Evolutionary conservation across 1,284 basidiomycete species (phyloP).

Genomic region (Cystobasidium sp.): DNA sequence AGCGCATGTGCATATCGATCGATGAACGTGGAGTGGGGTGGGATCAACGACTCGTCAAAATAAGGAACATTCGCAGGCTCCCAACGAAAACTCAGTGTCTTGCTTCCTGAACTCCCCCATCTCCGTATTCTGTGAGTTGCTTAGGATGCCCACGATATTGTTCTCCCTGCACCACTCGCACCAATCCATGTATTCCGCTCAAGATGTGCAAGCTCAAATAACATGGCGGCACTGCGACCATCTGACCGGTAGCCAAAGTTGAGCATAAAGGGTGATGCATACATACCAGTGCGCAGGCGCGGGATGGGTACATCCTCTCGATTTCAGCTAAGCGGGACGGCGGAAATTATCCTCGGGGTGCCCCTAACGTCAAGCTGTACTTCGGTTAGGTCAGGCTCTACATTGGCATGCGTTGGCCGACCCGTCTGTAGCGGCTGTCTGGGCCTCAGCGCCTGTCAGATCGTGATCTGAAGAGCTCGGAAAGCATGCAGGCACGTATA

Average conservation of each 20-base stretch:
- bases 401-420: constrained; percentile 14
- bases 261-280: constrained; percentile 15
- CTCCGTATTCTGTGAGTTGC: constrained; percentile 11
- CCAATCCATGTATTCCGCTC: constrained; percentile 17
- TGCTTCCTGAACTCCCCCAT: constrained; percentile 8
- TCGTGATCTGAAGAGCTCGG: constrained; percentile 13
- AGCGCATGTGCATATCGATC: constrained; percentile 2
- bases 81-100: constrained; percentile 14
- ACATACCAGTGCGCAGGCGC: constrained; percentile 14
- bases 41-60: constrained; percentile 14
- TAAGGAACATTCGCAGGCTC: constrained; percentile 11
- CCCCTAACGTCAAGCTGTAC: constrained; percentile 12
- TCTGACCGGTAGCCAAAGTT: constrained; percentile 15
- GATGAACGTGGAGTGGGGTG: constrained; percentile 13
- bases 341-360: constrained; percentile 12
- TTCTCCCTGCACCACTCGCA: constrained; percentile 14
- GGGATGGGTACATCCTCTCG: constrained; percentile 15
- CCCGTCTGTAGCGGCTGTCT: constrained; percentile 12
- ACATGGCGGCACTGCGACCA: constrained; percentile 13
- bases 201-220: constrained; percentile 16
- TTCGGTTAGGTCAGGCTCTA: constrained; percentile 10
- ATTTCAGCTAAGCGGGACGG: constrained; percentile 17
- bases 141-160: constrained; percentile 13
- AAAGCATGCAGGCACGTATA: constrained; percentile 17
- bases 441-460: constrained; percentile 12